These are phyloP conservation scores for Didymella keratinophila DNA, from an alignment of 2,329 filamentous ascomycete species.

Conservation along the genomic window DNA sequence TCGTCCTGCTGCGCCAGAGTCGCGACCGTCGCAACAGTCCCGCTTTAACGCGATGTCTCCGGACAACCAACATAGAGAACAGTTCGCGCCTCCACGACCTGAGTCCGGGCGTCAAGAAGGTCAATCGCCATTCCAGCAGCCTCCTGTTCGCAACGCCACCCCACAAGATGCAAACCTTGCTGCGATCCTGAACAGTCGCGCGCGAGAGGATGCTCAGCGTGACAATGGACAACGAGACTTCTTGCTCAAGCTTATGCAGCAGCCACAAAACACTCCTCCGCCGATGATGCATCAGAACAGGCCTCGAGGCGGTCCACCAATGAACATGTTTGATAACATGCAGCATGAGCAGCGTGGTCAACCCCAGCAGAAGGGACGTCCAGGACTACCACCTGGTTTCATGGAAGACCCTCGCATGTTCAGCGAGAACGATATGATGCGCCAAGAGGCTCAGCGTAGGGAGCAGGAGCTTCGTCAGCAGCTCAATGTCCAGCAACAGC, in stretches of 20 bases:
- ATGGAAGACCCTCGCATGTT: conserved; percentile 49
- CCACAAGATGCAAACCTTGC: conserved; percentile 46
- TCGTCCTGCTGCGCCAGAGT: conserved; percentile 41
- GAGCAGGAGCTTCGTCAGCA: conserved; percentile 43
- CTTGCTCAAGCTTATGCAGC: conserved; percentile 83
- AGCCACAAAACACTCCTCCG: conserved; percentile 52
- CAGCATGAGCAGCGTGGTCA: conserved; percentile 42
- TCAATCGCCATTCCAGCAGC: conserved; percentile 42
- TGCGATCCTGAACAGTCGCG: conserved; percentile 51
- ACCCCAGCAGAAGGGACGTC: conserved; percentile 49
- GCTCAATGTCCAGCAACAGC: conserved; percentile 27
- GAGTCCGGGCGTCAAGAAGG: conserved; percentile 44
- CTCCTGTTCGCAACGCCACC: conserved; percentile 41
- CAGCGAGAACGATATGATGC: conserved; percentile 44
- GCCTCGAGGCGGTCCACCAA: conserved; percentile 46
- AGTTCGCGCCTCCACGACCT: conserved; percentile 41
- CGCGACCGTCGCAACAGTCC: conserved; percentile 38
- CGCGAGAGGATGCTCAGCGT: conserved; percentile 47
- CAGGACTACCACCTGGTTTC: conserved; percentile 48
- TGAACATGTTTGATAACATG: conserved; percentile 46
- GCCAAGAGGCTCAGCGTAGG: conserved; percentile 43
- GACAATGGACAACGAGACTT: conserved; percentile 69
- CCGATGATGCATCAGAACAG: conserved; percentile 45
- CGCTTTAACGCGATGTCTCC: conserved; percentile 49
- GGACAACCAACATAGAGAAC: conserved; percentile 42